Conservation (phyloP, 1,284 basidiomycete genomes). For the Pulveroboletus sp. region DNA sequence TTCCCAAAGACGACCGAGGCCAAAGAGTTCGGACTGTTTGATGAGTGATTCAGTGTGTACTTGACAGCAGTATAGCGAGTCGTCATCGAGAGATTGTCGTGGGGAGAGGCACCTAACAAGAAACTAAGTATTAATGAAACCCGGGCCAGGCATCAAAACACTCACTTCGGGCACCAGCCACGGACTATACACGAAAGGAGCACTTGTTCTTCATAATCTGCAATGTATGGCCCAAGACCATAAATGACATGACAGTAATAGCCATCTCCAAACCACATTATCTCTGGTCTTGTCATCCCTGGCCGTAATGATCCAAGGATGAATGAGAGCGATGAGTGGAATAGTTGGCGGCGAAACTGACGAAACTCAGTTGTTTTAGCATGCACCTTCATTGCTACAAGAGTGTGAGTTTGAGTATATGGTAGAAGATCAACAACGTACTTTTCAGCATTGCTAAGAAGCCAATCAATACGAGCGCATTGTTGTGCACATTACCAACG, state of each 20-base stretch:
- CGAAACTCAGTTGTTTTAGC: neutral
- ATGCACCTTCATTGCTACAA: neutral
- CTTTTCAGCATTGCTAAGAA: neutral
- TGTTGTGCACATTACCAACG: neutral
- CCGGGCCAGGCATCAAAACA: neutral
- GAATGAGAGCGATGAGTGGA: neutral
- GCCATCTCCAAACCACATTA: neutral
- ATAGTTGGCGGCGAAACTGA: neutral
- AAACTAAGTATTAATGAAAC: no score
- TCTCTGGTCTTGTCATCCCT: neutral
- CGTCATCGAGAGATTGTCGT: neutral
- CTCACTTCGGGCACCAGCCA: neutral
- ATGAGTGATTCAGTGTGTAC: neutral
- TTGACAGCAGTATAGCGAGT: neutral
- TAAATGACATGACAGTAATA: neutral
- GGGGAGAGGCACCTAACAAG: no score
- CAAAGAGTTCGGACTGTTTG: neutral
- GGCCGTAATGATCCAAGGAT: neutral
- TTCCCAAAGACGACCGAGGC: neutral
- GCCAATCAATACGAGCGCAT: neutral
- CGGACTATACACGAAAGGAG: conserved; percentile 1
- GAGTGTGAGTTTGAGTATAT: no score
- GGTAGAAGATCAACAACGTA: neutral
- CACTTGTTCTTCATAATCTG: conserved; percentile 13
- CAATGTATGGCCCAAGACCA: conserved; percentile 6